A percentile compares a stretch with the other conserved stretches of the same genome.
Evolutionary conservation across 371 early-diverging fungal genomes (phyloP).

Genomic region (Apophysomyces sp.): DNA sequence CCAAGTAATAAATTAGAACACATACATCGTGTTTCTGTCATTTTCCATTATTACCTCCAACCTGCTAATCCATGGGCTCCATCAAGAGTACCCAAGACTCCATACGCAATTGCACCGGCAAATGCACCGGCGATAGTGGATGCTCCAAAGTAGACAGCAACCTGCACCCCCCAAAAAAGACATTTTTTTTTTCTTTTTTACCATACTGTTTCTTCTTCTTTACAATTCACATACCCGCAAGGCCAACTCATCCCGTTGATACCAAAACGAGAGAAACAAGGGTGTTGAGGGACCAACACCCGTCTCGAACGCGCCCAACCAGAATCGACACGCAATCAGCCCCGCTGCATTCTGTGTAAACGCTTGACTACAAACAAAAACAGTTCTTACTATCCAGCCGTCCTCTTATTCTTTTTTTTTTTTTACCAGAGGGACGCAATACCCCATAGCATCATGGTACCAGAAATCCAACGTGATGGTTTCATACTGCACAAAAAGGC

Average conservation of each 20-base stretch:
- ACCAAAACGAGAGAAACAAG: constrained; percentile 44
- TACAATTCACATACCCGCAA: constrained; percentile 20
- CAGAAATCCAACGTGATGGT: constrained; percentile 39
- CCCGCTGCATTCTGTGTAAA: constrained; percentile 46
- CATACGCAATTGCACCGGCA: constrained; percentile 48
- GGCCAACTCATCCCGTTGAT: constrained; percentile 38
- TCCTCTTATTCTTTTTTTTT: background rate
- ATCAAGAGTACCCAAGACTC: constrained; percentile 23
- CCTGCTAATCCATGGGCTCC: constrained; percentile 36
- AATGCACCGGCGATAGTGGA: constrained; percentile 50
- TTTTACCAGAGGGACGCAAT: constrained; percentile 38
- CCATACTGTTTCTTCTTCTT: background rate
- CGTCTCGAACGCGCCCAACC: constrained; percentile 55
- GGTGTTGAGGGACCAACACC: constrained; percentile 40
- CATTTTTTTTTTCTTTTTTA: background rate
- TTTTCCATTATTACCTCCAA: constrained; percentile 25
- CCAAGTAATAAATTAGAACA: background rate
- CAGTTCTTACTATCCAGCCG: background rate
- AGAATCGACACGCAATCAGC: constrained; percentile 57
- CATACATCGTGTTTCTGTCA: background rate
- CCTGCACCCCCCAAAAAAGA: background rate
- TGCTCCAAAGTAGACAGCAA: constrained; percentile 40
- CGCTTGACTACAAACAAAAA: constrained; percentile 41
- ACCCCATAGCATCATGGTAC: constrained; percentile 44
- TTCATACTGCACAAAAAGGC: constrained; percentile 7